Evolutionary conservation across 139 green algal species (phyloP).

Genomic region (Spirogloea muscicola): DNA sequence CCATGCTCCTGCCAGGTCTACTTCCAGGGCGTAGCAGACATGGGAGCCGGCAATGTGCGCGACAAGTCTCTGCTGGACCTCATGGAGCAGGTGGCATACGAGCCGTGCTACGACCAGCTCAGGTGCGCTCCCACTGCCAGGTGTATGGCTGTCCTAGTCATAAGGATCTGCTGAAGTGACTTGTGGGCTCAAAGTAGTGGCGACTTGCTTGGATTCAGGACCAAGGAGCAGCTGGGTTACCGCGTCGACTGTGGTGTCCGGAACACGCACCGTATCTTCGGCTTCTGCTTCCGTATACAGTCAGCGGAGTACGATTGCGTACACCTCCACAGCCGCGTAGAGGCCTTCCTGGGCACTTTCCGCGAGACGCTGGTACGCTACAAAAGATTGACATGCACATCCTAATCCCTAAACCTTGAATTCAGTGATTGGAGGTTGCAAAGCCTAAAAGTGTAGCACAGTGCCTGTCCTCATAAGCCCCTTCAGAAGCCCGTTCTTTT

Average conservation of each 20-base stretch:
- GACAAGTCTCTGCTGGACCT: constrained; percentile 62
- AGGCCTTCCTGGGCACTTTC: constrained; percentile 73
- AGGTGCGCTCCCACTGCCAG: no score
- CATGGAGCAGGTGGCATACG: constrained; percentile 57
- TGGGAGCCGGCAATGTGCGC: constrained; percentile 10
- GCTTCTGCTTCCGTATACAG: constrained; percentile 72
- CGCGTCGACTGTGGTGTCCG: constrained; percentile 69
- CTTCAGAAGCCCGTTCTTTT: no score
- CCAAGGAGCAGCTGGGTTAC: constrained; percentile 95
- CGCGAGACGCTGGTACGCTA: constrained; percentile 36
- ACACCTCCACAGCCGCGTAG: constrained; percentile 68
- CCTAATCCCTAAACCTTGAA: no score
- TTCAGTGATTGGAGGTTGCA: no score
- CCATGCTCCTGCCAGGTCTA: no score
- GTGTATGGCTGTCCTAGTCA: no score
- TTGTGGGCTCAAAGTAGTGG: no score
- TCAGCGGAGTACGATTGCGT: constrained; percentile 46
- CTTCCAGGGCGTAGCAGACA: constrained; percentile 22
- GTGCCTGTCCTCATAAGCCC: no score
- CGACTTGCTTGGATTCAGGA: no score
- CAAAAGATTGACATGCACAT: no score
- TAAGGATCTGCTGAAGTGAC: no score
- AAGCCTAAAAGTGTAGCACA: no score
- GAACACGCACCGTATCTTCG: constrained; percentile 77
- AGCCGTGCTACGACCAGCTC: constrained; percentile 35